A percentile compares a stretch with the other conserved stretches of the same genome.
phyloP scores from a whole-genome alignment of 371 early-diverging fungal species.

The Actinomucor elegans region DNA sequence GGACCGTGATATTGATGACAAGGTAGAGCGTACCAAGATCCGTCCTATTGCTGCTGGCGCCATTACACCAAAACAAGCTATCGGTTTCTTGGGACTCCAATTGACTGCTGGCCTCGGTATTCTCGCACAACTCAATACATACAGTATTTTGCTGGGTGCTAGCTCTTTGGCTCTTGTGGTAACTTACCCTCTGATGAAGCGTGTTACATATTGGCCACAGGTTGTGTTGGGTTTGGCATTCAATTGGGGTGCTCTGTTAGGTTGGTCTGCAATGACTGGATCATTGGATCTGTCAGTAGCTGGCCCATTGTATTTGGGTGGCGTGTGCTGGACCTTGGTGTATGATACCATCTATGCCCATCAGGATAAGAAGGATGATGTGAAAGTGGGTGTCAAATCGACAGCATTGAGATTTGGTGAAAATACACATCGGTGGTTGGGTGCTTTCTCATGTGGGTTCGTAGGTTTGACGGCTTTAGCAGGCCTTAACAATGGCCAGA shows the following conservation, averaged over 20 bases:
- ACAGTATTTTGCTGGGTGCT: constrained; percentile 81
- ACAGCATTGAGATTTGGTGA: constrained; percentile 89
- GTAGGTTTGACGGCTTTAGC: constrained; percentile 68
- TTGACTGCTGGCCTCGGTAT: constrained; percentile 80
- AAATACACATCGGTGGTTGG: constrained; percentile 68
- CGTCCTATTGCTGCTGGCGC: constrained; percentile 87
- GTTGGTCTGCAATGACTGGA: constrained; percentile 92
- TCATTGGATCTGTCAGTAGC: constrained; percentile 64
- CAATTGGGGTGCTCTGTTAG: constrained; percentile 94
- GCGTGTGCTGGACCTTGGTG: constrained; percentile 92
- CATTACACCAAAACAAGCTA: constrained; percentile 69
- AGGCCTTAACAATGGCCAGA: constrained; percentile 82
- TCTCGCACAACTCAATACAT: constrained; percentile 72
- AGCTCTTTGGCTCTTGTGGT: constrained; percentile 79
- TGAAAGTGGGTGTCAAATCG: constrained; percentile 86
- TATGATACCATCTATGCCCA: constrained; percentile 98
- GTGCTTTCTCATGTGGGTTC: constrained; percentile 72
- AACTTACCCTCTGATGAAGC: constrained; percentile 94
- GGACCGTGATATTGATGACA: constrained; percentile 88
- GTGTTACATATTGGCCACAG: constrained; percentile 96
- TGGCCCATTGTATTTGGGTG: constrained; percentile 84
- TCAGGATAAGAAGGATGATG: constrained; percentile 91
- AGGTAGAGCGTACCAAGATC: constrained; percentile 82
- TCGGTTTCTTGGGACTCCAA: constrained; percentile 81
- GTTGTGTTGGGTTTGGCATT: constrained; percentile 86